Conservation (phyloP, 140 eudicot genomes). For the Erigeron philadelphicus region DNA sequence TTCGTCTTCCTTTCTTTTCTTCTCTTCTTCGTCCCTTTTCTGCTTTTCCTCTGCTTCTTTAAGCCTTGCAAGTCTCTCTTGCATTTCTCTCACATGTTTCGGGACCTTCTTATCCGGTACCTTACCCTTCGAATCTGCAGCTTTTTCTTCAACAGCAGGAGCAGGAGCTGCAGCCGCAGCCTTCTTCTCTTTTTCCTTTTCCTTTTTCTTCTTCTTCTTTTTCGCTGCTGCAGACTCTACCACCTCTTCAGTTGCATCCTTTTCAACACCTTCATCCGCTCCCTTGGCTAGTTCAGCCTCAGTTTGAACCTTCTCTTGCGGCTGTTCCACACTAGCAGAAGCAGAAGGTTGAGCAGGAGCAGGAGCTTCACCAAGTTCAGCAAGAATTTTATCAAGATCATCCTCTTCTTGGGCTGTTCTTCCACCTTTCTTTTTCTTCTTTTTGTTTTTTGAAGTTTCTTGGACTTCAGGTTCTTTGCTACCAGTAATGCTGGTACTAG, state of each 20-base stretch:
- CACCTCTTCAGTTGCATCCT: constrained; percentile 57
- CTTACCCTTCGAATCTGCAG: constrained; percentile 45
- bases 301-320: constrained; percentile 38
- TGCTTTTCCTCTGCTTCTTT: constrained; percentile 63
- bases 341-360: constrained; percentile 39
- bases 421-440: constrained; percentile 86
- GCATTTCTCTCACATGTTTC: constrained; percentile 81
- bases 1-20: constrained; percentile 75
- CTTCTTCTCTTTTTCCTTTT: constrained; percentile 80
- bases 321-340: constrained; percentile 14
- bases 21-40: constrained; percentile 81
- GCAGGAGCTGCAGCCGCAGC: constrained; percentile 44
- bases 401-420: constrained; percentile 82
- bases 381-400: constrained; percentile 74
- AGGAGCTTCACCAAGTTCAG: constrained; percentile 76
- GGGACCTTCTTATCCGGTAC: constrained; percentile 67
- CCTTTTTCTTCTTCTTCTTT: constrained; percentile 92
- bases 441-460: constrained; percentile 68
- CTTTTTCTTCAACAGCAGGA: constrained; percentile 51
- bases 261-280: constrained; percentile 37
- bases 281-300: constrained; percentile 35
- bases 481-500: constrained; percentile 18
- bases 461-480: constrained; percentile 35
- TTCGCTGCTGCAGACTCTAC: constrained; percentile 69
- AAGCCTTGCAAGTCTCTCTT: constrained; percentile 64